Percentiles rank a stretch among this genome's conserved stretches.
Evolutionary conservation across 108 stramenopile species (phyloP).

Genomic region (Nannochloropsis salina): DNA sequence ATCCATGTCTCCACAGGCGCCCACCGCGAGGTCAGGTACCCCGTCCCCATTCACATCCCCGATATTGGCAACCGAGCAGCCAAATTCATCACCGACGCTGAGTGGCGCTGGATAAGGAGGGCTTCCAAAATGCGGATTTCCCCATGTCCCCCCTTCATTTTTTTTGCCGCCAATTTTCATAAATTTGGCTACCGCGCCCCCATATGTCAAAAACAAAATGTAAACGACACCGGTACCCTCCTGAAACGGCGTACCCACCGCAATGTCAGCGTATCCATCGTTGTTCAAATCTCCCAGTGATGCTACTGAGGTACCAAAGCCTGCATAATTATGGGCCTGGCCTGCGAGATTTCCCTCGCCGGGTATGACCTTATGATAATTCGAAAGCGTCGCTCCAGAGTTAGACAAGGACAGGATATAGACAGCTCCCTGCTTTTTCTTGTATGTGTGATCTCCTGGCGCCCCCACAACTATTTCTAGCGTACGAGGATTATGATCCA

Average conservation of each 20-base stretch:
- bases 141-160: neutral
- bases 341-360: neutral
- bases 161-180: neutral
- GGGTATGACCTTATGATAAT: slow-evolving; percentile 3
- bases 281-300: neutral
- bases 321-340: neutral
- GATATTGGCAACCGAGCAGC: neutral
- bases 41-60: slow-evolving; percentile 7
- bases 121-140: neutral
- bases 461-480: neutral
- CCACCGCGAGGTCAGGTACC: neutral
- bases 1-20: slow-evolving; percentile 14
- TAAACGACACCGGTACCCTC: slow-evolving; percentile 1
- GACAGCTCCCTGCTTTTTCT: neutral
- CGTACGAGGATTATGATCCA: neutral
- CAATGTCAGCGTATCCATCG: neutral
- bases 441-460: neutral
- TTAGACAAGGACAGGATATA: neutral
- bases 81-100: neutral
- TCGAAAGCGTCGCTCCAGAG: neutral
- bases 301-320: neutral
- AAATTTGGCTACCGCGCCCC: neutral
- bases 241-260: neutral
- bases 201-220: neutral
- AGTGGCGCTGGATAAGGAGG: neutral